A percentile compares a stretch with the other conserved stretches of the same genome.
These are phyloP conservation scores for Phyllachora maydis DNA, from an alignment of 2,329 filamentous ascomycete genomes.

Conservation along the genomic window DNA sequence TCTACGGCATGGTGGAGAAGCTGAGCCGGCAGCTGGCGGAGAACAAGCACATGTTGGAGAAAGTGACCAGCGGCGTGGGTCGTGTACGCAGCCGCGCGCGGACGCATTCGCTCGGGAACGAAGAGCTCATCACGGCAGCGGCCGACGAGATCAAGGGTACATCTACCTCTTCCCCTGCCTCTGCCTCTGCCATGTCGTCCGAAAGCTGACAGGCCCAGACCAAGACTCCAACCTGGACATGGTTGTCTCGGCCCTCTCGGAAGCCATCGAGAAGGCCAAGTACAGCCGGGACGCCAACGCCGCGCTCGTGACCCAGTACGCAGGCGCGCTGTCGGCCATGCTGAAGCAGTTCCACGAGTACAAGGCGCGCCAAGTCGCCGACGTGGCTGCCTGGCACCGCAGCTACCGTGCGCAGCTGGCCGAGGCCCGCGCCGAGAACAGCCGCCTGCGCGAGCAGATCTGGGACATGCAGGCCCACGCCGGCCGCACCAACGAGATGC, in stretches of 20 bases:
- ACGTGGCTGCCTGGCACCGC: constrained; percentile 43
- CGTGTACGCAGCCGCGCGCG: constrained; percentile 36
- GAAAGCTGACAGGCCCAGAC: constrained; percentile 13
- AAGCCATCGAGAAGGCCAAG: constrained; percentile 40
- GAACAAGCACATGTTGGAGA: constrained; percentile 38
- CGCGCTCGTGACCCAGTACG: constrained; percentile 34
- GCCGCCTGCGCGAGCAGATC: constrained; percentile 40
- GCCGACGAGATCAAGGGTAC: constrained; percentile 35
- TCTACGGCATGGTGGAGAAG: constrained; percentile 48
- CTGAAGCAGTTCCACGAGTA: constrained; percentile 45
- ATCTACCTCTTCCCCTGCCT: constrained; percentile 3
- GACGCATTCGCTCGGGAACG: constrained; percentile 29
- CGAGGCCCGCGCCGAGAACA: constrained; percentile 43
- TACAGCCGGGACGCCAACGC: constrained; percentile 39
- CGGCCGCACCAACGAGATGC: constrained; percentile 30
- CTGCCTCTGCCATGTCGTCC: constrained; percentile 1
- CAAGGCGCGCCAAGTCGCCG: constrained; percentile 39
- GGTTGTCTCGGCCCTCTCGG: constrained; percentile 37
- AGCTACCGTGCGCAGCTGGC: constrained; percentile 45
- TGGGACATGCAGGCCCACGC: constrained; percentile 46
- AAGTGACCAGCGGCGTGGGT: constrained; percentile 41
- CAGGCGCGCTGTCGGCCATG: constrained; percentile 32
- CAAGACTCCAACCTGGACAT: constrained; percentile 39
- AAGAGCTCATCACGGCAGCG: constrained; percentile 33
- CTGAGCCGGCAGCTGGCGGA: constrained; percentile 41